Base-by-base conservation (phyloP, 2,329 filamentous ascomycete species). In the Botryotinia globosa region DNA sequence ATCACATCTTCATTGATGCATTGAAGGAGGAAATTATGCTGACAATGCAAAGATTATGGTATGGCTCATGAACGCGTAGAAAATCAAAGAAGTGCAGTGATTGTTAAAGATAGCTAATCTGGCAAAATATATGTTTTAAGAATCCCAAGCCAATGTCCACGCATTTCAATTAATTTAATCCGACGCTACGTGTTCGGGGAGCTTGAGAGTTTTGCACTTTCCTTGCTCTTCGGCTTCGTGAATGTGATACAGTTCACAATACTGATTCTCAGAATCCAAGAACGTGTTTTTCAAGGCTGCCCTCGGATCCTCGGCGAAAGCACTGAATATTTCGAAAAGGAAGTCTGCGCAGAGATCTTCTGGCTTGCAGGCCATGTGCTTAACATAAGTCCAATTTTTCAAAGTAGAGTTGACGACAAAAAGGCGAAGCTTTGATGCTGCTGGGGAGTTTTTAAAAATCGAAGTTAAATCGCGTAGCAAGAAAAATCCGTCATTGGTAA, bases 401-500 rank as follows among this genome's bases (percentile, higher is more conserved):
- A 64, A 7, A 64, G 1, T 64, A 10, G 8, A 12, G 6, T 51
- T 37, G 29, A 65, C 20, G 1, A 20, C 63, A 37, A 48, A 42
- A 34, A 65, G 10, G 4, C 44, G 63, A 37, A 65, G 29, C 44
- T 48, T 65, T 0, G 63, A 65, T 22, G 12, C 25, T 16, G 63
- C 6, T 3, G 10, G 63, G 14, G 63, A 25, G 7, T 48, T 48
- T 0, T 25, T 0, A 9, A 25, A 65, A 29, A 32, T 34, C 0
- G 20, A 25, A n/a, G 9, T 9, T 25, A 25, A n/a, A 8, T 0
- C 0, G 8, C 0, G 0, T 25, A 10, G 7, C 1, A 37, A 6
- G 1, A 48, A 16, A 16, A 20, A 4, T 8, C 3, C 1, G 20
- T 5, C 1, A 4, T 14, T 65, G 6, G 29, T 20, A 14, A 25